Evolutionary conservation across 108 stramenopile genomes (phyloP).

Genomic region (Cyclotella kingstonii): DNA sequence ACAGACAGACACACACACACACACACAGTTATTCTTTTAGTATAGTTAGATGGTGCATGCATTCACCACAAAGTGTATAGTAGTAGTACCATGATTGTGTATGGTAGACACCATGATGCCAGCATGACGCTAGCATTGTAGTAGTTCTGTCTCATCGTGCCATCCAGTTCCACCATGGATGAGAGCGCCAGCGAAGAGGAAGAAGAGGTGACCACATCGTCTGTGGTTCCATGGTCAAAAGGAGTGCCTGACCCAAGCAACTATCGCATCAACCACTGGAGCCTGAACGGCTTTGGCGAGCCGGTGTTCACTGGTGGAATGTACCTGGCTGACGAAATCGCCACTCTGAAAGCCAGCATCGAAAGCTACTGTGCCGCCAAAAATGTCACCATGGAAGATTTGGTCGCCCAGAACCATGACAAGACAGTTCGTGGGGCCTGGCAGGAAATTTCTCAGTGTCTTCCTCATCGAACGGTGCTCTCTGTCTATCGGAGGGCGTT

Average conservation of each 20-base stretch:
- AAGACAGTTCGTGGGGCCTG: constrained; percentile 79
- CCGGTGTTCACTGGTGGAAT: constrained; percentile 57
- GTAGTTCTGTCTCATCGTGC: no score
- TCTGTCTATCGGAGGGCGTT: constrained; percentile 79
- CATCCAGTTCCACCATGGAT: no score
- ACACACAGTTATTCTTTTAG: no score
- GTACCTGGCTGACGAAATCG: constrained; percentile 59
- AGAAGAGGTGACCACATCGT: no score
- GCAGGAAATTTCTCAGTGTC: constrained; percentile 74
- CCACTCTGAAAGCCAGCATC: constrained; percentile 48
- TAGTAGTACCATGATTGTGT: no score
- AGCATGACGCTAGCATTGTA: no score
- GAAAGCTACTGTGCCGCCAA: constrained; percentile 65
- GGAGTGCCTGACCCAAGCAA: constrained; percentile 22
- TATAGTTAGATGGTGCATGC: no score
- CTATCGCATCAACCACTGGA: constrained; percentile 47
- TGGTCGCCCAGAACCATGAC: constrained; percentile 53
- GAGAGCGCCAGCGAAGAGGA: no score
- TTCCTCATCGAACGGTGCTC: constrained; percentile 78
- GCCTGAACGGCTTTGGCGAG: constrained; percentile 61
- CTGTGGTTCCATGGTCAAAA: constrained; percentile 32
- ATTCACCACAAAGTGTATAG: no score
- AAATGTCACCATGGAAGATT: constrained; percentile 51
- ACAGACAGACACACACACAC: no score
- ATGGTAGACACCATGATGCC: no score